Evolutionary conservation across 78 protist genomes (phyloP).

Genomic region (Dictyostelium capitatum): DNA sequence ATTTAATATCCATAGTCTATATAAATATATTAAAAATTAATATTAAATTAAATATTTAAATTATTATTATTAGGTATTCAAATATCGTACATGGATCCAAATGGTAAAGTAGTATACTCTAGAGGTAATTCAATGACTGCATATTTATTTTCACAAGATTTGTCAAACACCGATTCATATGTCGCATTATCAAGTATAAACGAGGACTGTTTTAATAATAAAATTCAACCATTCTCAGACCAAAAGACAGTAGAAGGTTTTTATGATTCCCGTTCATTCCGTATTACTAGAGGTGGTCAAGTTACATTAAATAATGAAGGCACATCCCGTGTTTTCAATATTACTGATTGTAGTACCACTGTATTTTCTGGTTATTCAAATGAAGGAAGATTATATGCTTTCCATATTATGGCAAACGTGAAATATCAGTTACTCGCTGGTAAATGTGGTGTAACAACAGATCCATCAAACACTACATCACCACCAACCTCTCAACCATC

Average conservation of each 20-base stretch:
- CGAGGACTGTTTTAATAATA: background rate
- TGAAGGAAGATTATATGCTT: constrained; percentile 25
- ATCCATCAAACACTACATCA: background rate
- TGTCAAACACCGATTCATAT: constrained; percentile 1
- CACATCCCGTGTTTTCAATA: background rate
- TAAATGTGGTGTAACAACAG: background rate
- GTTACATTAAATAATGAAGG: constrained; percentile 3
- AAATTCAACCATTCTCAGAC: background rate
- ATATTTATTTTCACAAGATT: constrained; percentile 4
- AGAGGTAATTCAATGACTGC: constrained; percentile 40
- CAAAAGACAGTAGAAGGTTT: background rate
- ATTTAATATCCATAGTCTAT: too few species aligned
- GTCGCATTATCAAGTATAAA: background rate
- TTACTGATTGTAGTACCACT: constrained; percentile 4
- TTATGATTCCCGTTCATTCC: constrained; percentile 24
- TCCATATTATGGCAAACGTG: background rate
- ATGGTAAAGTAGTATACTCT: background rate
- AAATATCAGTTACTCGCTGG: background rate
- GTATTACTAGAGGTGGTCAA: background rate
- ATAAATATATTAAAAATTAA: background rate
- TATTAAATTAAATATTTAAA: background rate
- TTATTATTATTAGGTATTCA: background rate
- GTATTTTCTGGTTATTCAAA: background rate
- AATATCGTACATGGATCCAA: constrained; percentile 13
- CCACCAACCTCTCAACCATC: background rate